phyloP scores from a whole-genome alignment of 2,329 filamentous ascomycete species.

The Aspergillus hortae region DNA sequence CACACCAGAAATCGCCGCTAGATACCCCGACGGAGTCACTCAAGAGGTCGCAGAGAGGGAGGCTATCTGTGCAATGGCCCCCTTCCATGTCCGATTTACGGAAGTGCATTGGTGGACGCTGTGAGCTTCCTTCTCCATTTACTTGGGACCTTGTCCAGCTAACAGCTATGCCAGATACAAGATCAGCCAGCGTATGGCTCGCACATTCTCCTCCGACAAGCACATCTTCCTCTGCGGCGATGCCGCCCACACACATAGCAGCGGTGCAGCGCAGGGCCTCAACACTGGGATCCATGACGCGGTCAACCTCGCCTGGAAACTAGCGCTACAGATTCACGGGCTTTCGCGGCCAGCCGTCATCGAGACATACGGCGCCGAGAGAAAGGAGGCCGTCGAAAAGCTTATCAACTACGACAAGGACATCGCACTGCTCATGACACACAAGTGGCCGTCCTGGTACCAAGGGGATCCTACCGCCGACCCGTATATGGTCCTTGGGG shows the following conservation, averaged over 20 bases:
- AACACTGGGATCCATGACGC: slow-evolving; percentile 52
- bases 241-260: slow-evolving; percentile 52
- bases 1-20: slow-evolving; percentile 14
- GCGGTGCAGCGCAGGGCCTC: slow-evolving; percentile 53
- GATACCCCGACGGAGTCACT: slow-evolving; percentile 8
- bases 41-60: slow-evolving; percentile 19
- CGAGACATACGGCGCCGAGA: slow-evolving; percentile 27
- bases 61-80: slow-evolving; percentile 15
- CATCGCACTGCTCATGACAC: slow-evolving; percentile 18
- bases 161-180: slow-evolving; percentile 1
- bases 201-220: slow-evolving; percentile 34
- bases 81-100: slow-evolving; percentile 17
- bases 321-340: slow-evolving; percentile 39
- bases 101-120: slow-evolving; percentile 30
- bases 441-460: slow-evolving; percentile 4
- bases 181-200: slow-evolving; percentile 38
- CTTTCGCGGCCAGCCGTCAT: slow-evolving; percentile 18
- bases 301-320: slow-evolving; percentile 53
- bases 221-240: slow-evolving; percentile 42
- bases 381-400: slow-evolving; percentile 25
- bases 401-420: slow-evolving; percentile 32
- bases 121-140: not conserved
- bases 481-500: slow-evolving; percentile 21
- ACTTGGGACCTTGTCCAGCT: not conserved
- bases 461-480: slow-evolving; percentile 11